These are phyloP conservation scores for Lactarius quietus DNA, from an alignment of 768 basidiomycete species.

Conservation along the genomic window DNA sequence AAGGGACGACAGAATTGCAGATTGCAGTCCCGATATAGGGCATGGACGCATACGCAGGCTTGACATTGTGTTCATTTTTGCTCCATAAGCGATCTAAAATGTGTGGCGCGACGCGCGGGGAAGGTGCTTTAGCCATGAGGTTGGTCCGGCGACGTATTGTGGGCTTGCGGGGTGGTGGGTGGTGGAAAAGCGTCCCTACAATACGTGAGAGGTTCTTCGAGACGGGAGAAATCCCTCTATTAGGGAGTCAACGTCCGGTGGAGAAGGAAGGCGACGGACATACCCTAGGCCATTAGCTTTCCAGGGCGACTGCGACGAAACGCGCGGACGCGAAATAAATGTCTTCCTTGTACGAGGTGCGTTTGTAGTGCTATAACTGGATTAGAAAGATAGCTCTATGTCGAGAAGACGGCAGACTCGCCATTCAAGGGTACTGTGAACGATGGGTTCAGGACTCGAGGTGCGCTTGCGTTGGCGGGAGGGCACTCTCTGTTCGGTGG, in stretches of 20 bases:
- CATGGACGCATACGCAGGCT: background rate
- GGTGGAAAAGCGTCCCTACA: conserved; percentile 2
- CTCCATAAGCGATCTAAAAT: background rate
- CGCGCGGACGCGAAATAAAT: conserved; percentile 12
- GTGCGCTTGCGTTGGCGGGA: background rate
- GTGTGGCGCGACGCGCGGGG: background rate
- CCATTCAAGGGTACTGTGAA: background rate
- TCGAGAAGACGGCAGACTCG: background rate
- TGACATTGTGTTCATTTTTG: background rate
- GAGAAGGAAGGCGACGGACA: background rate
- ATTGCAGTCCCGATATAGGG: too few relatives aligned
- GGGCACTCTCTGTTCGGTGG: background rate
- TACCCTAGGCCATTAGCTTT: conserved; percentile 2
- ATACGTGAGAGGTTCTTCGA: conserved; percentile 18
- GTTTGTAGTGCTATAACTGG: background rate
- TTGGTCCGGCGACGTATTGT: background rate
- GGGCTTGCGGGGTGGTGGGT: conserved; percentile 6
- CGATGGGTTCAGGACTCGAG: background rate
- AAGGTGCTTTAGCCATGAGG: background rate
- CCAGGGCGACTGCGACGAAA: background rate
- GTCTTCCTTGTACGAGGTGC: conserved; percentile 1
- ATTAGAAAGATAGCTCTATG: background rate
- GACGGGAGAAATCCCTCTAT: conserved; percentile 8
- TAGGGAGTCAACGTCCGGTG: conserved; percentile 8
- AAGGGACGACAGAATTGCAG: background rate